A percentile compares a stretch with the other conserved stretches of the same genome.
Evolutionary conservation across 2,329 filamentous ascomycete species (phyloP).

Genomic region (Arthrobotrys conoides): DNA sequence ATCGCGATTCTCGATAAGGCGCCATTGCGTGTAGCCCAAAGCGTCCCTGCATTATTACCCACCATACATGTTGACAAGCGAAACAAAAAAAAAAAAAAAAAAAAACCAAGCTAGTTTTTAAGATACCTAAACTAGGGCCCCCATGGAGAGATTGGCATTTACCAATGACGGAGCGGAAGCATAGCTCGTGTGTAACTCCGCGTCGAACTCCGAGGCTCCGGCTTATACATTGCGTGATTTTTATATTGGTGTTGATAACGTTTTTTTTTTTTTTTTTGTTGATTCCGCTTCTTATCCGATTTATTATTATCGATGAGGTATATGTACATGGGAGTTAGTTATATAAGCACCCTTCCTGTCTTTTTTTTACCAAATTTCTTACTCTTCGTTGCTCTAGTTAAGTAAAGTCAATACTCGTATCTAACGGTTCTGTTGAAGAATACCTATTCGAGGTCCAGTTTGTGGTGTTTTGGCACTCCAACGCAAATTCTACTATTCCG

Average conservation of each 20-base stretch:
- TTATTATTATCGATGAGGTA: constrained; percentile 8
- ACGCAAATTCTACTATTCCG: constrained; percentile 41
- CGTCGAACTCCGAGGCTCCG: constrained; percentile 37
- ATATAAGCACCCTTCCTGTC: constrained; percentile 12
- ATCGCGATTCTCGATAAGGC: background rate
- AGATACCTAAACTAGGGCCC: background rate
- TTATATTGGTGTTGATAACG: constrained; percentile 18
- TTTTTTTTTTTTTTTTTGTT: constrained; percentile 36
- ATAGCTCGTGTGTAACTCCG: constrained; percentile 48
- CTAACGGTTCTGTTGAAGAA: background rate
- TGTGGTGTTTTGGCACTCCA: constrained; percentile 55
- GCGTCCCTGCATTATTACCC: background rate
- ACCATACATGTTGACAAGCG: too few species aligned
- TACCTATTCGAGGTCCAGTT: background rate
- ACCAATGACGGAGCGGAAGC: constrained; percentile 54
- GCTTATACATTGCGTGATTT: constrained; percentile 50
- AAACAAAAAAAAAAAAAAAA: background rate
- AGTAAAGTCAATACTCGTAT: too few species aligned
- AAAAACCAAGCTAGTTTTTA: background rate
- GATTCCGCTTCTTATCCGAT: constrained; percentile 18
- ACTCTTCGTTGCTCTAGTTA: background rate
- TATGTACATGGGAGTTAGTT: constrained; percentile 11
- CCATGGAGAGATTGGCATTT: background rate
- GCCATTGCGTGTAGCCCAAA: background rate
- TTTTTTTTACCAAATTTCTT: background rate